Base-by-base conservation (phyloP, 163 green algal genomes). In the Chloromonas sp. region DNA sequence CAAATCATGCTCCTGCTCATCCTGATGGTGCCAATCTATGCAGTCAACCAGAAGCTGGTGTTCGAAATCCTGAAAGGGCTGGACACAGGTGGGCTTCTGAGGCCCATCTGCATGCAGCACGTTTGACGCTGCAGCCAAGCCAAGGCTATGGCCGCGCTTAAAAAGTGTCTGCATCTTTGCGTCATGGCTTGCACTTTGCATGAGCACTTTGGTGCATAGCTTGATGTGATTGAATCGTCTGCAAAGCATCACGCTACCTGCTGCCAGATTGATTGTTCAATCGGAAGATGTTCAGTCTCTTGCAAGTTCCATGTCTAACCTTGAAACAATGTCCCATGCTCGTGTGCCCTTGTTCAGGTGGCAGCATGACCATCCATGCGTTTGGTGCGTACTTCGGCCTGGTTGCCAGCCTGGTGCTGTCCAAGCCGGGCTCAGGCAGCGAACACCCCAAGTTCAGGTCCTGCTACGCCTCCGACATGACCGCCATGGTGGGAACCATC, bases 1-100 rank as follows among this genome's bases (percentile, higher is more conserved):
- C 91, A 94, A 83, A 80, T 94, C 1, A 82, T 86, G 1, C 89
- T 81, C 79, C 81, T 94, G 2, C 86, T 92, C 61, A 36, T 84
- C 74, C 79, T 84, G 62, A 14, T 85, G 36, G 82, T 84, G 14
- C 78, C 82, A 5, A 60, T 84, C 0, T 88, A 88, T 62, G 85
- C 85, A 57, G 14, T 82, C 70, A 88, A 84, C 36, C 15, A 74
- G 59, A 15, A 84, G 76, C 78, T 88, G 57, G 82, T 88, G 0
- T 81, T 78, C 13, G 78, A 86, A 14, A 58, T 59, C 1, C 81
- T 86, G 60, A 60, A 81, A 57, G 76, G 36, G 58, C 82, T 88
- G 60, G 81, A 85, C 81, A 58, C 81, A 11, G 81, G 81, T 66
- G 81, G 36, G 36, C 36, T 36, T 36, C 36, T 36, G 36, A 36